Conservation (phyloP, 2,329 filamentous ascomycete species). For the Trichoderma sp. region DNA sequence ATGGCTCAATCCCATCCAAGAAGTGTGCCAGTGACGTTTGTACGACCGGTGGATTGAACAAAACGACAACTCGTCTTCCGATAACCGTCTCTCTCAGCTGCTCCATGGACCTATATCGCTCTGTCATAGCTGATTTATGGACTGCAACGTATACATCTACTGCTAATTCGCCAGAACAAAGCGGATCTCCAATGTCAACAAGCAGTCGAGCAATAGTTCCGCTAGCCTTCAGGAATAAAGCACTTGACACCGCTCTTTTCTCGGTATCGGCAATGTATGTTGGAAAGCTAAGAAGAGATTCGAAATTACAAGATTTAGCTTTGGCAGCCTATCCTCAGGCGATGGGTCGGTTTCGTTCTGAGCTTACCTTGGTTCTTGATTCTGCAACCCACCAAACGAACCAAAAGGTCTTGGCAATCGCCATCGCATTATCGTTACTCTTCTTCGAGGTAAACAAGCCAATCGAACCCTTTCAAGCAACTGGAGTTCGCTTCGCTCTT, state of each 20-base stretch:
- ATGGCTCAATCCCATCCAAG: neutral
- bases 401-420: neutral
- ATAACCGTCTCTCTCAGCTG: neutral
- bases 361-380: neutral
- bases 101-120: slow-evolving; percentile 6
- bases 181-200: neutral
- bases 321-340: slow-evolving; percentile 2
- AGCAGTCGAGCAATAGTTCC: neutral
- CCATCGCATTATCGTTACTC: neutral
- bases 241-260: neutral
- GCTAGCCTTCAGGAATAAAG: neutral
- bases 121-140: neutral
- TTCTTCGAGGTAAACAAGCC: neutral
- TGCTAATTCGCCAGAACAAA: neutral
- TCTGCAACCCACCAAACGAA: too few species aligned
- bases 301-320: neutral
- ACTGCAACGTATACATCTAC: neutral
- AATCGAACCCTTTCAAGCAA: neutral
- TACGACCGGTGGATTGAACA: neutral
- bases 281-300: neutral
- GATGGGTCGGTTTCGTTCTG: neutral
- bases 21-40: too few species aligned
- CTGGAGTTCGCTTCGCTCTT: neutral
- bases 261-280: neutral
- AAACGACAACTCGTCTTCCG: neutral